phyloP scores from a whole-genome alignment of 2,329 filamentous ascomycete genomes.

The Curvularia hawaiiensis region DNA sequence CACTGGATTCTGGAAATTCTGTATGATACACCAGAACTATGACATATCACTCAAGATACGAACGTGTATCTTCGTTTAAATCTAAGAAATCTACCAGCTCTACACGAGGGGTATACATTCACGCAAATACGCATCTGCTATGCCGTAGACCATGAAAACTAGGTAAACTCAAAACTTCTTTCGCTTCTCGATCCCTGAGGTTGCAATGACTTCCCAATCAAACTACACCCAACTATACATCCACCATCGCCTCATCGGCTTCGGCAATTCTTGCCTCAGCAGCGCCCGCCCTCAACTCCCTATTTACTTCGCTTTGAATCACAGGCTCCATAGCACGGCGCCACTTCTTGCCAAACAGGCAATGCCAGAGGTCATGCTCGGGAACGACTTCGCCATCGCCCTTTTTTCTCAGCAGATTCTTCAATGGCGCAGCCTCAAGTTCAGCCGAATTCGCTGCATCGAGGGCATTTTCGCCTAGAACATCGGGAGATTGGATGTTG shows the following conservation, averaged over 20 bases:
- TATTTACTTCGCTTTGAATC: conserved; percentile 53
- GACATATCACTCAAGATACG: not conserved
- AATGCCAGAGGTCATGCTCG: conserved; percentile 83
- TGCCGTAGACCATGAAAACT: not conserved
- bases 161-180: not conserved
- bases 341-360: conserved; percentile 71
- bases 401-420: conserved; percentile 71
- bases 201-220: not conserved
- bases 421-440: conserved; percentile 73
- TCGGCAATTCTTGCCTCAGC: conserved; percentile 49
- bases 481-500: not conserved
- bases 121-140: not conserved
- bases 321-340: conserved; percentile 29
- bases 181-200: not conserved
- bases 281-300: conserved; percentile 60
- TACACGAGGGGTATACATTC: not conserved
- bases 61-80: not conserved
- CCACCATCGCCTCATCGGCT: not conserved
- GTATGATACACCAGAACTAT: not conserved
- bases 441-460: conserved; percentile 87
- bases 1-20: not conserved
- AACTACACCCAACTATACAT: not conserved
- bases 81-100: not conserved
- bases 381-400: conserved; percentile 80
- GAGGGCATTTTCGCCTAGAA: conserved; percentile 61